Percentiles rank a stretch among this genome's conserved stretches.
Conservation (phyloP, 768 basidiomycete species). For the Tulasnella sp. region DNA sequence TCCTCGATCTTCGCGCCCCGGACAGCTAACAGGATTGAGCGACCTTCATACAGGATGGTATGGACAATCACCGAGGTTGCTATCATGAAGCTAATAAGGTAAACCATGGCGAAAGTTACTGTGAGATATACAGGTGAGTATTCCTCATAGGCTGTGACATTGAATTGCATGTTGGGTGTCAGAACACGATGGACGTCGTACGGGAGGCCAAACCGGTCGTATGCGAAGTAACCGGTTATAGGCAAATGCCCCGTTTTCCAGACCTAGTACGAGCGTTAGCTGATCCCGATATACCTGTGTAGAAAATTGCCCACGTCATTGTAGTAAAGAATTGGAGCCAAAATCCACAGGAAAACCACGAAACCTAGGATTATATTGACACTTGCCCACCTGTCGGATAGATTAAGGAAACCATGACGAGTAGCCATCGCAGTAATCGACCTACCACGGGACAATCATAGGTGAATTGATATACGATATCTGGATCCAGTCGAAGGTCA, state of each 20-base stretch:
- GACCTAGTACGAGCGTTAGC: neutral
- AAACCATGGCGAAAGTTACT: slow-evolving; percentile 35
- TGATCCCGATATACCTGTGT: slow-evolving; percentile 20
- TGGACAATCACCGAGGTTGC: slow-evolving; percentile 37
- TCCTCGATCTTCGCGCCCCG: slow-evolving; percentile 32
- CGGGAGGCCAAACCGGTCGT: slow-evolving; percentile 36
- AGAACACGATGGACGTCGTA: slow-evolving; percentile 31
- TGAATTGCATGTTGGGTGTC: slow-evolving; percentile 27
- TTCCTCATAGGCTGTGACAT: slow-evolving; percentile 35
- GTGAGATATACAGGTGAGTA: slow-evolving; percentile 43
- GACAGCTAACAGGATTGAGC: slow-evolving; percentile 28
- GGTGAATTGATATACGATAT: slow-evolving; percentile 64
- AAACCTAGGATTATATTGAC: slow-evolving; percentile 83
- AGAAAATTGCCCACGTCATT: slow-evolving; percentile 61
- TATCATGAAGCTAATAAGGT: slow-evolving; percentile 37
- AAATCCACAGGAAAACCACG: slow-evolving; percentile 85
- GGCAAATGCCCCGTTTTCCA: slow-evolving; percentile 38
- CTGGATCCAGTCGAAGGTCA: slow-evolving; percentile 91
- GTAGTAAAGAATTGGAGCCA: slow-evolving; percentile 85
- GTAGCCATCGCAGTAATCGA: slow-evolving; percentile 39
- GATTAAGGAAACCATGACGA: no score
- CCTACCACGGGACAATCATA: slow-evolving; percentile 91
- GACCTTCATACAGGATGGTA: slow-evolving; percentile 38
- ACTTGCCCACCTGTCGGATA: slow-evolving; percentile 91
- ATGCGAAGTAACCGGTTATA: slow-evolving; percentile 32